Base-by-base conservation (phyloP, 768 basidiomycete species). In the Rhizopogon roseolus region DNA sequence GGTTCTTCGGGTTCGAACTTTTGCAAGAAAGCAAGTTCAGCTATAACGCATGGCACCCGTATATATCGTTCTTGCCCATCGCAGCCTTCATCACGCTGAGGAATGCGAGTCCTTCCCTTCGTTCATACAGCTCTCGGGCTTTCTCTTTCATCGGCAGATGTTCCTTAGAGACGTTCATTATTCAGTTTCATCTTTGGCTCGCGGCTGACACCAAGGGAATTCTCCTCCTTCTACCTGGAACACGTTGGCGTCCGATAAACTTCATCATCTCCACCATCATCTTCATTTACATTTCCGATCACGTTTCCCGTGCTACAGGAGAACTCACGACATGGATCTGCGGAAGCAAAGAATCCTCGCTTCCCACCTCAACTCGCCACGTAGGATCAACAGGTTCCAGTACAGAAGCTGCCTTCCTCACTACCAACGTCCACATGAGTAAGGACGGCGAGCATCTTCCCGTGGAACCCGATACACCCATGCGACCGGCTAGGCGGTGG, bases 161-260 rank as follows among this genome's bases (percentile, higher is more conserved):
- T 69, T 94, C 92, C 5, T 78, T 96, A 51, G 93, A 97, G 70
- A 88, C 92, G 0, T 97, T 94, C 67, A 88, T 95, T 63, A 81
- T 95, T 54, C 93, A 96, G 64, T 95, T 85, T 66, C 92, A 91
- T 62, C 71, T 90, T 41, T 93, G 90, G 90, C 75, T 93, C 34
- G 92, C 88, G 0, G 88, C 78, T 4, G 90, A 93, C 62, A 90
- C 86, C 32, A 88, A 88, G 66, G 88, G 89, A 16, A 76, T 95
- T 54, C 76, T 96, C 22, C 69, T 93, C 45, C 79, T 94, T 48
- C 72, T 95, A 41, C 91, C 91, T 0, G 87, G 89, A 13, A 82
- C 81, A 1, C 69, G 66, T 41, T 88, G 85, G 79, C 80, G 93
- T 27, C 77, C 82, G n/a, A 43, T 89, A 60, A 97, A 95, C 68